These are phyloP conservation scores for Zygoascus flipseniorum DNA, from an alignment of 805 yeast species.

Conservation along the genomic window DNA sequence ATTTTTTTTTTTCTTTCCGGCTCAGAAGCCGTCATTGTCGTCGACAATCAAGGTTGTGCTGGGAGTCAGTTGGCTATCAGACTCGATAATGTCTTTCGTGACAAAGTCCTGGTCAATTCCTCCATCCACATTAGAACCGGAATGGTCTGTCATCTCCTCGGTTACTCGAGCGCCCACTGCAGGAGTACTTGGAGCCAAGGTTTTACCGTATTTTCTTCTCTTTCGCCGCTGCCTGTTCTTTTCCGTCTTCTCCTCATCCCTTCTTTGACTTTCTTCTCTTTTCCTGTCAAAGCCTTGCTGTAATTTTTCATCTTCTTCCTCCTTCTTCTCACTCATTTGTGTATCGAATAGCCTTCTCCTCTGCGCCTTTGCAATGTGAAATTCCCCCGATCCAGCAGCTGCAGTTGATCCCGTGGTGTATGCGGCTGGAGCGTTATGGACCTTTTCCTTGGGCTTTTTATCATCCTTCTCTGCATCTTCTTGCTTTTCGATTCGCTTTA, in stretches of 20 bases:
- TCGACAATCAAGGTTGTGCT: neutral
- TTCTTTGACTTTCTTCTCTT: conserved; percentile 6
- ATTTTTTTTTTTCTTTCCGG: neutral
- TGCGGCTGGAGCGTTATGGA: conserved; percentile 19
- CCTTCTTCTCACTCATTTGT: conserved; percentile 17
- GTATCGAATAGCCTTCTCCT: conserved; percentile 26
- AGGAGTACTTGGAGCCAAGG: no score
- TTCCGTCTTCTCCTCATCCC: conserved; percentile 23
- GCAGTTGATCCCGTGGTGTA: conserved; percentile 28
- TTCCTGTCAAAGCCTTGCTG: conserved; percentile 20
- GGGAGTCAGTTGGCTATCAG: neutral
- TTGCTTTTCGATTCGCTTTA: neutral
- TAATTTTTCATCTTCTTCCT: conserved; percentile 16
- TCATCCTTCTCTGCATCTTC: neutral
- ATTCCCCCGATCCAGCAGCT: conserved; percentile 33
- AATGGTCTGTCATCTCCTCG: neutral
- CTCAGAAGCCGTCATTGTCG: neutral
- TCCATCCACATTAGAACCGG: neutral
- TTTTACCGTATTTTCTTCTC: conserved; percentile 4
- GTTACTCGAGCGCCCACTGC: neutral
- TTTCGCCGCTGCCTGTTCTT: conserved; percentile 17
- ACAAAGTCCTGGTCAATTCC: neutral
- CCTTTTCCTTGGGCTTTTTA: conserved; percentile 3
- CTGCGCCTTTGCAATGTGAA: conserved; percentile 28
- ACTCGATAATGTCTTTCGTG: neutral